Base-by-base conservation (phyloP, 106 monocot species). In the Amphibolis antarctica region DNA sequence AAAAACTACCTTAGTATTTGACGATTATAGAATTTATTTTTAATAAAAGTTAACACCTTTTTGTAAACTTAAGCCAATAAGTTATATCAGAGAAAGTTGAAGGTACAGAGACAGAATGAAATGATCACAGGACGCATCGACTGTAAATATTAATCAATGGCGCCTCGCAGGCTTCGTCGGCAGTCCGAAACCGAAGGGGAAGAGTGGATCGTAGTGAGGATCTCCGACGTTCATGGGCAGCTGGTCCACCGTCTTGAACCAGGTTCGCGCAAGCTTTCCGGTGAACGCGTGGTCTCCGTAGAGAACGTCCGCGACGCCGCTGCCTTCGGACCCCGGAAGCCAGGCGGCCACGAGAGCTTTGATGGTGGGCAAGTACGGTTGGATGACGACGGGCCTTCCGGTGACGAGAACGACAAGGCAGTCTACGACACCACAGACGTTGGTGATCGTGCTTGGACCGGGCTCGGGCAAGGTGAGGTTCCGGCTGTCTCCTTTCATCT, bases 291-390 rank as follows among this genome's bases (percentile, higher is more conserved):
- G 49, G 61, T 64, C 71, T 5, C 71, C 63, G 11, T 43, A 71
- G 20, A 70, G 70, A 45, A 69, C 60, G 23, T 70, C 70, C 10
- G 70, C 51, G 23, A 66, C 42, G 15, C 66, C 66, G n/a, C 0
- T n/a, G 12, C 66, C 66, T 54, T 66, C 66, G 21, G 36, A 53
- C 13, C 66, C 66, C 5, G 66, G 66, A 42, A 66, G 66, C 66
- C 91, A 92, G 12, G 91, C 86, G 0, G 79, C 91, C 5, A 86
- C 36, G 48, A 67, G 54, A 22, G 36, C 67, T 13, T 67, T 49
- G 18, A 67, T 67, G 9, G 29, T 10, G 19, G 53, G 24, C 27
- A 67, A 3, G 23, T 67, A 67, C 0, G 67, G 67, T n/a, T 67
- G 53, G 67, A 67, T 55, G 20, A 67, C 42, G 10, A 67, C 42